Conservation (phyloP, 108 stramenopile species). For the Cyclostephanos invisitatus region DNA sequence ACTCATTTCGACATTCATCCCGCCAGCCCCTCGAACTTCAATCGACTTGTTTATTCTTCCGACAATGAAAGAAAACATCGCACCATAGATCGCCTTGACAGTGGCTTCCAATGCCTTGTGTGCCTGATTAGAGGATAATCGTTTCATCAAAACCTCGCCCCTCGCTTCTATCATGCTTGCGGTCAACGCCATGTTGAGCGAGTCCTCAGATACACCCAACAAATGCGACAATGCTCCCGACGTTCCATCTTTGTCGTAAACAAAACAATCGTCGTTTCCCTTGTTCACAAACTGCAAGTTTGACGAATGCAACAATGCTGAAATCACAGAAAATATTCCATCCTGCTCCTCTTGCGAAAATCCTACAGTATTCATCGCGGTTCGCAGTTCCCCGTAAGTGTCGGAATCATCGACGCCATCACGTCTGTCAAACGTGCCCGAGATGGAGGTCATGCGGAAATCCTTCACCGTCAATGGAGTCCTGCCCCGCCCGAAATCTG, state of each 20-base stretch:
- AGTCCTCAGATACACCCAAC: slow-evolving; percentile 67
- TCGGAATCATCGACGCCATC: slow-evolving; percentile 79
- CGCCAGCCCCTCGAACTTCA: slow-evolving; percentile 38
- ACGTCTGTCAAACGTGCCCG: slow-evolving; percentile 79
- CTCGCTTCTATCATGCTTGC: slow-evolving; percentile 73
- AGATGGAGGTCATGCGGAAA: slow-evolving; percentile 70
- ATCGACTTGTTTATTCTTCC: slow-evolving; percentile 87
- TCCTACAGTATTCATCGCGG: slow-evolving; percentile 72
- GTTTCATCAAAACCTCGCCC: slow-evolving; percentile 76
- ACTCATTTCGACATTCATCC: slow-evolving; percentile 21
- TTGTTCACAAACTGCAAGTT: slow-evolving; percentile 57
- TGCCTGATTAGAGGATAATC: slow-evolving; percentile 64
- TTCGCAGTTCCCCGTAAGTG: slow-evolving; percentile 64
- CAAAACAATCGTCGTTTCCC: slow-evolving; percentile 47
- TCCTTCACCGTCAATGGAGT: slow-evolving; percentile 49
- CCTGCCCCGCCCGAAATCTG: slow-evolving; percentile 32
- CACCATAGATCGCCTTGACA: slow-evolving; percentile 90
- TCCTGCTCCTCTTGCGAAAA: slow-evolving; percentile 55
- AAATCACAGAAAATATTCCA: slow-evolving; percentile 58
- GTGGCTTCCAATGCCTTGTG: slow-evolving; percentile 89
- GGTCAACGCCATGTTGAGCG: slow-evolving; percentile 69
- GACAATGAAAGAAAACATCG: slow-evolving; percentile 91
- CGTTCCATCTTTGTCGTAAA: slow-evolving; percentile 49
- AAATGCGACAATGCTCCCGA: slow-evolving; percentile 56
- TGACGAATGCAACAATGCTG: slow-evolving; percentile 72